phyloP scores from a whole-genome alignment of 2,329 filamentous ascomycete species.

The Chaetomium olivaceum region DNA sequence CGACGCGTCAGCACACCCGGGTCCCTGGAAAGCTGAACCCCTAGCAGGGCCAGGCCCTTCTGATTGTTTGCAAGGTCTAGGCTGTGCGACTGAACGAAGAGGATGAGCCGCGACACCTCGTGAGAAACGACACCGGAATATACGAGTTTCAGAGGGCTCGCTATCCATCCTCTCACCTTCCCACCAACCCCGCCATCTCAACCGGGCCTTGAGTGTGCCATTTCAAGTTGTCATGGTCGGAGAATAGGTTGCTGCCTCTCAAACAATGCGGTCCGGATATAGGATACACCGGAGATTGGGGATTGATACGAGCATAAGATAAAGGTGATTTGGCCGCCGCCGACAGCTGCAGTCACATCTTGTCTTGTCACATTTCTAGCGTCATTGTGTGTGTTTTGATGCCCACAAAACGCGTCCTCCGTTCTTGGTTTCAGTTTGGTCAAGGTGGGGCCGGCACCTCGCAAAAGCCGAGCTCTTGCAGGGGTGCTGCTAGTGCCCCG shows the following conservation, averaged over 20 bases:
- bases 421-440: not conserved
- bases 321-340: not conserved
- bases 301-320: not conserved
- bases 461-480: conserved; percentile 10
- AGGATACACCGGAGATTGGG: not conserved
- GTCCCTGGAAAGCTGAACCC: not conserved
- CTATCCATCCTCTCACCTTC: not conserved
- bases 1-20: not conserved
- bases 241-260: not conserved
- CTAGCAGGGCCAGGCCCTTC: not conserved
- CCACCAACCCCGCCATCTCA: not conserved
- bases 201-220: not conserved
- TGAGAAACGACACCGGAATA: not conserved
- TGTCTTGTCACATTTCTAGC: not conserved
- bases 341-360: not conserved
- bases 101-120: not conserved
- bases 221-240: not conserved
- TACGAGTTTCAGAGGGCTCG: not conserved
- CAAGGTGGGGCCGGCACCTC: not conserved
- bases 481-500: conserved; percentile 2
- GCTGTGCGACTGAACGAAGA: not conserved
- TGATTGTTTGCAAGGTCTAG: not conserved
- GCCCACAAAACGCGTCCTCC: not conserved
- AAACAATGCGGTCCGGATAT: not conserved
- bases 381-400: not conserved